These are phyloP conservation scores for Vanderwaltozyma yarrowii DNA, from an alignment of 805 yeast genomes.

Conservation along the genomic window DNA sequence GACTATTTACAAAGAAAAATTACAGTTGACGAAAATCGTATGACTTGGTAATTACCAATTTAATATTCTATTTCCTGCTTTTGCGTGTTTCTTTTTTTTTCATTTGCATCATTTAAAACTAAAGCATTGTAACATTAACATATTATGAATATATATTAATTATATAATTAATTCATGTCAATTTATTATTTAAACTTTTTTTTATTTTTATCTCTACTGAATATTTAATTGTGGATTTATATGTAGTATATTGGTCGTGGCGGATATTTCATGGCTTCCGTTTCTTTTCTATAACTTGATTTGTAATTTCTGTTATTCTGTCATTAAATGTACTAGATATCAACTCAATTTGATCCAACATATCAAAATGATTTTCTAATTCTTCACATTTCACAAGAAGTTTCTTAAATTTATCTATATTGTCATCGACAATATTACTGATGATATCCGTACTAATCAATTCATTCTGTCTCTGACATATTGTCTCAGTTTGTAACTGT, in stretches of 20 bases:
- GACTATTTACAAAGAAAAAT: constrained; percentile 21
- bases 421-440: constrained; percentile 28
- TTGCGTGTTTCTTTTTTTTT: too few relatives aligned
- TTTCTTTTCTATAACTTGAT: too few relatives aligned
- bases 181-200: too few relatives aligned
- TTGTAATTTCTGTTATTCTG: constrained; percentile 27
- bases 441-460: constrained; percentile 20
- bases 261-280: too few relatives aligned
- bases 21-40: constrained; percentile 15
- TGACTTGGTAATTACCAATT: constrained; percentile 22
- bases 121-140: neutral
- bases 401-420: constrained; percentile 32
- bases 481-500: constrained; percentile 32
- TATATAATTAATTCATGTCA: neutral
- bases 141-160: neutral
- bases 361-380: constrained; percentile 42
- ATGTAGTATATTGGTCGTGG: too few relatives aligned
- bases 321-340: constrained; percentile 32
- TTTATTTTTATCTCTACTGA: too few relatives aligned
- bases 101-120: too few relatives aligned
- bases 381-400: constrained; percentile 38
- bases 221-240: too few relatives aligned
- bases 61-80: too few relatives aligned
- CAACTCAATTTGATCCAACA: constrained; percentile 40
- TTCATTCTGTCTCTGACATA: constrained; percentile 19